A percentile compares a stretch with the other conserved stretches of the same genome.
Conservation (phyloP, 768 basidiomycete genomes). For the Mycena alexandri region DNA sequence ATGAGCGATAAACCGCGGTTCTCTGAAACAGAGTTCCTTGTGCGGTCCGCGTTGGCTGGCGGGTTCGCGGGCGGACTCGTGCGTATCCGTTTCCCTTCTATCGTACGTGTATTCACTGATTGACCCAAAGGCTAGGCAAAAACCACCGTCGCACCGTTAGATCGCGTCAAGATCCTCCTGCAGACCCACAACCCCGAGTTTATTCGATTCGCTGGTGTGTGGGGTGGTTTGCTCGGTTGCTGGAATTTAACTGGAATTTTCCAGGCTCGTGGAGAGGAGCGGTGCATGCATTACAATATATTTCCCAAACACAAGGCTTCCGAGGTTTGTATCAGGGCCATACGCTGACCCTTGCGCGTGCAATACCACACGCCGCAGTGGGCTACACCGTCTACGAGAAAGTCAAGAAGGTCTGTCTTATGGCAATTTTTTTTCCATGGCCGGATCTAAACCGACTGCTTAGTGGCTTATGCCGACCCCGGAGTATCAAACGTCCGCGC, state of each 20-base stretch:
- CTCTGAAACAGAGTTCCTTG: conserved; percentile 44
- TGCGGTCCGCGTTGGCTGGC: conserved; percentile 91
- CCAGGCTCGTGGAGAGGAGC: conserved; percentile 91
- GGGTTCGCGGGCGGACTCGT: conserved; percentile 96
- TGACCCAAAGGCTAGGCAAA: conserved; percentile 73
- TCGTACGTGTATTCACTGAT: conserved; percentile 30
- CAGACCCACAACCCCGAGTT: conserved; percentile 98
- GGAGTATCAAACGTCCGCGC: conserved; percentile 79
- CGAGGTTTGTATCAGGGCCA: conserved; percentile 95
- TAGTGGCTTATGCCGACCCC: conserved; percentile 87
- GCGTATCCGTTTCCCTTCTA: conserved; percentile 50
- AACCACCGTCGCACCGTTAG: conserved; percentile 94
- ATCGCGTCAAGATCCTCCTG: conserved; percentile 98
- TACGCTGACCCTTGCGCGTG: conserved; percentile 91
- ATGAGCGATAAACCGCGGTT: conserved; percentile 10
- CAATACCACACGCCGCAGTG: conserved; percentile 97
- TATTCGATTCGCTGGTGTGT: conserved; percentile 89
- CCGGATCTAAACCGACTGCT: conserved; percentile 9
- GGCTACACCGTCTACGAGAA: conserved; percentile 98
- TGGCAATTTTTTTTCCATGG: background rate
- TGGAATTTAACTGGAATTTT: background rate
- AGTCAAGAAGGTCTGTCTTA: conserved; percentile 73
- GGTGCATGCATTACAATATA: conserved; percentile 78
- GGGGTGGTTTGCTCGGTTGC: conserved; percentile 43
- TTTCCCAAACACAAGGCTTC: conserved; percentile 75